Conservation (phyloP, 352 stramenopile genomes). For the Saprolegnia parasitica region DNA sequence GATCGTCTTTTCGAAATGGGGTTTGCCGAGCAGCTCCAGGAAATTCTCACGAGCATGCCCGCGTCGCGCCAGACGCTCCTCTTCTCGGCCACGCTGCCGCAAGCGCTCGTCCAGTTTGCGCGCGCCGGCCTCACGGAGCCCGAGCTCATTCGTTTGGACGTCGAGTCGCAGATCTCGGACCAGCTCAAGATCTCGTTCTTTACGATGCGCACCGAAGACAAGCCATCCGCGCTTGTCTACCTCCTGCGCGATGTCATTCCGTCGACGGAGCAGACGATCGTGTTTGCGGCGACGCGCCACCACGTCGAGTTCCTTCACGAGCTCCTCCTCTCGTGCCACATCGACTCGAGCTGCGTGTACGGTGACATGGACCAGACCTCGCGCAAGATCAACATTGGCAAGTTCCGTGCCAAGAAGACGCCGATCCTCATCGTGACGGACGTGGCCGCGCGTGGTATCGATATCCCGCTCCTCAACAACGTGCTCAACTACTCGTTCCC, state of each 20-base stretch:
- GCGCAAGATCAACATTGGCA: slow-evolving; percentile 86
- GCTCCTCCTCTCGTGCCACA: slow-evolving; percentile 77
- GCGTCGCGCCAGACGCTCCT: slow-evolving; percentile 85
- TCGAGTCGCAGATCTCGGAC: slow-evolving; percentile 97
- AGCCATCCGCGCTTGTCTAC: slow-evolving; percentile 94
- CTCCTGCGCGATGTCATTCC: slow-evolving; percentile 94
- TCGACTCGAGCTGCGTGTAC: slow-evolving; percentile 88
- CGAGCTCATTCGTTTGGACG: slow-evolving; percentile 96
- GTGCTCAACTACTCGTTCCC: slow-evolving; percentile 96
- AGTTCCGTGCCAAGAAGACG: slow-evolving; percentile 87
- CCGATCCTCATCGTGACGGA: slow-evolving; percentile 93
- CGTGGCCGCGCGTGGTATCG: slow-evolving; percentile 91
- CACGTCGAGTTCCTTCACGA: slow-evolving; percentile 98
- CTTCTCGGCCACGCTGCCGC: slow-evolving; percentile 96
- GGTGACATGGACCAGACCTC: slow-evolving; percentile 92
- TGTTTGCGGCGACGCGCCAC: slow-evolving; percentile 98
- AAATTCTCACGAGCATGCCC: slow-evolving; percentile 91
- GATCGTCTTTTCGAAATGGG: slow-evolving; percentile 99
- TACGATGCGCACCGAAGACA: slow-evolving; percentile 92
- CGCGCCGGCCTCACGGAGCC: slow-evolving; percentile 96
- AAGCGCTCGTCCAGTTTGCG: slow-evolving; percentile 97
- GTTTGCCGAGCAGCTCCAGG: slow-evolving; percentile 95
- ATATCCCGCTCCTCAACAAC: slow-evolving; percentile 96
- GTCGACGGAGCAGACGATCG: slow-evolving; percentile 91
- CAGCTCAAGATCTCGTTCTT: slow-evolving; percentile 98